Conservation (phyloP, 208 protist species). For the Tritrichomonas musculus region DNA sequence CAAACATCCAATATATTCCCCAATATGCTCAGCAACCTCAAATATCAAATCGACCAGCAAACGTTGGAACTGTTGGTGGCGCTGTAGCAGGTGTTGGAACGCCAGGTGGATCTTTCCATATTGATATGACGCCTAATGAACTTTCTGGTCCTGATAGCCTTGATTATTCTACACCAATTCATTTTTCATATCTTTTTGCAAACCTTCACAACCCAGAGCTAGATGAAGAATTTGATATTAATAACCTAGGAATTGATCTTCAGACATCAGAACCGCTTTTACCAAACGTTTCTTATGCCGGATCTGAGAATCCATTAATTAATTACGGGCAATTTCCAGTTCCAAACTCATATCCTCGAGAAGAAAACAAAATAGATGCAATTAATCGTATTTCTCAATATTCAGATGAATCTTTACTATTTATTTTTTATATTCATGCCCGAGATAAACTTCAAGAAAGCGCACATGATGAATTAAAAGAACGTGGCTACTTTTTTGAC, state of each 20-base stretch:
- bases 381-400: not conserved
- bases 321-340: not conserved
- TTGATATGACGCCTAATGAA: too few species aligned
- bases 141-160: not conserved
- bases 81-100: too few species aligned
- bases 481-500: not conserved
- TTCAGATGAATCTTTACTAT: not conserved
- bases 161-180: not conserved
- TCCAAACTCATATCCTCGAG: not conserved
- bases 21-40: too few species aligned
- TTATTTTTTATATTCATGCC: slow-evolving; percentile 27
- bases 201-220: not conserved
- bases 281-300: not conserved
- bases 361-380: not conserved
- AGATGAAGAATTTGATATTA: slow-evolving; percentile 8
- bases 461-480: not conserved
- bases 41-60: too few species aligned
- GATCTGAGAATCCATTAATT: not conserved
- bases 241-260: not conserved
- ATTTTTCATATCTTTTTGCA: not conserved
- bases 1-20: too few species aligned
- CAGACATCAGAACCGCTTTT: not conserved
- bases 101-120: too few species aligned
- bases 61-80: too few species aligned
- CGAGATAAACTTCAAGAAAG: not conserved